Conservation (phyloP, 441 rosid species). For the Adansonia madagascariensis region DNA sequence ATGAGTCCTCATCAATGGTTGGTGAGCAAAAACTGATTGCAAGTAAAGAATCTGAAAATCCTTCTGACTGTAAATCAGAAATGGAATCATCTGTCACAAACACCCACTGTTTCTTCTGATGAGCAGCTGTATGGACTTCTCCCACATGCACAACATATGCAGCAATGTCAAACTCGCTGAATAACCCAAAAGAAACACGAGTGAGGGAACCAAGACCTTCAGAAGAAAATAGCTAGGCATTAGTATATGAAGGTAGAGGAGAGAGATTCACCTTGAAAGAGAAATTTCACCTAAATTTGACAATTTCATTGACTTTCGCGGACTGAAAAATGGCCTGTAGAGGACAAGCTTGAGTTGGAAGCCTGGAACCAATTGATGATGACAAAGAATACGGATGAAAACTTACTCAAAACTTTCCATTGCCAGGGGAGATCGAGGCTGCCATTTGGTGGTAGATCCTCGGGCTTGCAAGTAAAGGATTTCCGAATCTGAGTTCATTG, state of each 20-base stretch:
- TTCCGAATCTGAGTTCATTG: conserved; percentile 62
- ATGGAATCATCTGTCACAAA: conserved; percentile 82
- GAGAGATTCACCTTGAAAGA: conserved; percentile 64
- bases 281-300: conserved; percentile 78
- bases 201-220: conserved; percentile 4
- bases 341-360: conserved; percentile 31
- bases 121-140: conserved; percentile 55
- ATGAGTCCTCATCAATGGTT: conserved; percentile 47
- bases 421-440: conserved; percentile 55
- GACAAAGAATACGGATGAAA: conserved; percentile 25
- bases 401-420: conserved; percentile 63
- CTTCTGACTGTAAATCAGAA: conserved; percentile 44
- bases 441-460: conserved; percentile 72
- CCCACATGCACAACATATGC: conserved; percentile 79
- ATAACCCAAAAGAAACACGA: conserved; percentile 16
- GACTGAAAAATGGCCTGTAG: conserved; percentile 81
- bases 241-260: not conserved
- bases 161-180: conserved; percentile 89
- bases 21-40: conserved; percentile 84
- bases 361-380: conserved; percentile 22
- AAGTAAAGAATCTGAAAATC: conserved; percentile 60
- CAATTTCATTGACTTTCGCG: conserved; percentile 61
- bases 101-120: conserved; percentile 86
- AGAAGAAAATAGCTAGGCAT: conserved; percentile 12
- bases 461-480: conserved; percentile 81